phyloP scores from a whole-genome alignment of 2,329 filamentous ascomycete genomes.

The Fonsecaea pedrosoi region DNA sequence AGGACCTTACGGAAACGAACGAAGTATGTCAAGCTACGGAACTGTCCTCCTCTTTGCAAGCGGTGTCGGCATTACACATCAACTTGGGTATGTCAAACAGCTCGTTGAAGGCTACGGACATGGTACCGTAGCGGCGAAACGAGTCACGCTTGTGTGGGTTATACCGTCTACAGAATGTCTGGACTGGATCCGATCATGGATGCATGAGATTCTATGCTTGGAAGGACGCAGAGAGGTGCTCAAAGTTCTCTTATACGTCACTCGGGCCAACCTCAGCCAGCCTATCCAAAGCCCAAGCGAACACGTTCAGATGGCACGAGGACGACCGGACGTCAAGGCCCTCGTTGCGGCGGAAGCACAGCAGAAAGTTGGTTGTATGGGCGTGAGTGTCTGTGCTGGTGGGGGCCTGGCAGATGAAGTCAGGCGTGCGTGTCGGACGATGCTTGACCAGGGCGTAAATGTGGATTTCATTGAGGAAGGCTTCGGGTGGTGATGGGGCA shows the following conservation, averaged over 20 bases:
- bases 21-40: conserved; percentile 89
- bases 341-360: conserved; percentile 82
- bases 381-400: conserved; percentile 79
- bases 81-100: conserved; percentile 84
- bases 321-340: conserved; percentile 80
- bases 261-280: conserved; percentile 80
- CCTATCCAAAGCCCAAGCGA: conserved; percentile 77
- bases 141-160: conserved; percentile 87
- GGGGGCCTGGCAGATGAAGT: conserved; percentile 79
- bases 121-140: conserved; percentile 78
- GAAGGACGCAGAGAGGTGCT: conserved; percentile 81
- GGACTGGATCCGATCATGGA: conserved; percentile 92
- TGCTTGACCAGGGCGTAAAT: conserved; percentile 63
- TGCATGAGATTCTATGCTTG: conserved; percentile 77
- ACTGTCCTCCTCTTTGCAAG: conserved; percentile 90
- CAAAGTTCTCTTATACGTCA: conserved; percentile 87
- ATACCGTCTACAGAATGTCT: conserved; percentile 87
- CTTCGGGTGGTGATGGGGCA: conserved; percentile 57
- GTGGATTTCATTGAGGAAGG: conserved; percentile 80
- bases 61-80: conserved; percentile 93
- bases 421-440: conserved; percentile 68
- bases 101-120: conserved; percentile 72
- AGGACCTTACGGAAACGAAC: conserved; percentile 84
- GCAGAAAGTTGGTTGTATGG: conserved; percentile 85
- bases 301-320: conserved; percentile 90